Evolutionary conservation across 2,329 filamentous ascomycete genomes (phyloP), one percentile per base, ranked within the genome.

Genomic region (Hortaea sp.): DNA sequence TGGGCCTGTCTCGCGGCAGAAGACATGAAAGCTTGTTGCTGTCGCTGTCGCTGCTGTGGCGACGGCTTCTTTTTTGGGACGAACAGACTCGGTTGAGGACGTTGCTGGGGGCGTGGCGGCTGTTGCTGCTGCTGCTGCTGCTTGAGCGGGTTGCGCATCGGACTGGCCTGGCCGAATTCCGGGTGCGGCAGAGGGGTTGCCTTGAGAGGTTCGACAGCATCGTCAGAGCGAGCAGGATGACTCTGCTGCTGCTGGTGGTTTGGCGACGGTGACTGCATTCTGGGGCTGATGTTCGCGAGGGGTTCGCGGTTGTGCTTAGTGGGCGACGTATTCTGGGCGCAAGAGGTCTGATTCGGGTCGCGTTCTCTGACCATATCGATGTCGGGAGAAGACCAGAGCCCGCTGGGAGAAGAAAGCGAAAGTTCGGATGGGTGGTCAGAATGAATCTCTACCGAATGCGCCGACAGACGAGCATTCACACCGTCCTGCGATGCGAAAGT

Each of bases 161-260:
- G 75, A 50, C 76, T 79, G 1, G 78, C 69, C 54, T 75, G 74
- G 43, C 78, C 78, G 56, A 81, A 82, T 55, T 79, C 71, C 35
- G 73, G 68, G 7, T 35, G 32, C 32, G 7, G 32, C 30, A 57
- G 56, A 11, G 45, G 35, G 39, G 44, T 41, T 41, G 44, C 32
- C 28, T 29, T 34, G 10, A 7, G 10, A 44, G 44, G 35, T 48
- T 54, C 45, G 32, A 52, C 11, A 6, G 43, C 10, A 20, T 46
- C 49, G 5, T 56, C 55, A n/a, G 52, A 48, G 20, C 20, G 20
- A 20, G 20, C 20, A 20, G 20, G 20, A 20, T 20, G 20, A 20
- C 20, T 20, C 20, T 20, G 20, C 20, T 44, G 48, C n/a, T 20
- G 30, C 37, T 52, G 45, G 13, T 47, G 47, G 13, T 54, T 52